These are phyloP conservation scores for Pichia sp. DNA, from an alignment of 1,139 yeast species.

Conservation along the genomic window DNA sequence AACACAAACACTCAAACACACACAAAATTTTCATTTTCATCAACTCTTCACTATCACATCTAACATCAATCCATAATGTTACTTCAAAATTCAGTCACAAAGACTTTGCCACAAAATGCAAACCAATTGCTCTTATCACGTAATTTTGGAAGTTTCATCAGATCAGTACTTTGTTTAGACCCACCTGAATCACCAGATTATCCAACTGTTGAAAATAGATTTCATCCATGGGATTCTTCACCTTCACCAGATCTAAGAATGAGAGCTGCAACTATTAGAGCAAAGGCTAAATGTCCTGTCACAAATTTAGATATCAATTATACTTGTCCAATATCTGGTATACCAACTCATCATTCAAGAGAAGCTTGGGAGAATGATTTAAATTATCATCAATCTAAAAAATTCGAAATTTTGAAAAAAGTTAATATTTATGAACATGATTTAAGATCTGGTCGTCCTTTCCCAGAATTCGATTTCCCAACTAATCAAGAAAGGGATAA, in stretches of 20 bases:
- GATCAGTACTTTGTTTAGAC: conserved; percentile 54
- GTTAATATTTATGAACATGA: conserved; percentile 94
- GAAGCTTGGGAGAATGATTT: conserved; percentile 84
- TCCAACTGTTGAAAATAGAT: conserved; percentile 61
- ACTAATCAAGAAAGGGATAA: conserved; percentile 71
- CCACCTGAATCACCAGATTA: conserved; percentile 55
- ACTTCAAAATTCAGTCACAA: not conserved
- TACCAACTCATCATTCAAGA: conserved; percentile 88
- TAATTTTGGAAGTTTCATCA: conserved; percentile 38
- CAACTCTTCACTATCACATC: no score
- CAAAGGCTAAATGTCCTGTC: conserved; percentile 86
- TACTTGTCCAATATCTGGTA: conserved; percentile 90
- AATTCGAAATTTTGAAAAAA: conserved; percentile 67
- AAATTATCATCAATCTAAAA: conserved; percentile 60
- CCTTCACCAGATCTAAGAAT: conserved; percentile 84
- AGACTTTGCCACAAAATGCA: not conserved
- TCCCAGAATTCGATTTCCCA: conserved; percentile 94
- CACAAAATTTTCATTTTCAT: no score
- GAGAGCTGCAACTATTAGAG: conserved; percentile 84
- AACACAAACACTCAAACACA: no score
- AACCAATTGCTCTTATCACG: conserved; percentile 17
- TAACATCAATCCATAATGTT: not conserved
- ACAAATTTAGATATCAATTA: conserved; percentile 72
- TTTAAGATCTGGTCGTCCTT: conserved; percentile 83
- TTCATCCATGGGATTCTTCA: conserved; percentile 85